Percentiles rank a stretch among this genome's conserved stretches.
phyloP scores from a whole-genome alignment of 495 filamentous ascomycete genomes.

The Letharia columbiana region DNA sequence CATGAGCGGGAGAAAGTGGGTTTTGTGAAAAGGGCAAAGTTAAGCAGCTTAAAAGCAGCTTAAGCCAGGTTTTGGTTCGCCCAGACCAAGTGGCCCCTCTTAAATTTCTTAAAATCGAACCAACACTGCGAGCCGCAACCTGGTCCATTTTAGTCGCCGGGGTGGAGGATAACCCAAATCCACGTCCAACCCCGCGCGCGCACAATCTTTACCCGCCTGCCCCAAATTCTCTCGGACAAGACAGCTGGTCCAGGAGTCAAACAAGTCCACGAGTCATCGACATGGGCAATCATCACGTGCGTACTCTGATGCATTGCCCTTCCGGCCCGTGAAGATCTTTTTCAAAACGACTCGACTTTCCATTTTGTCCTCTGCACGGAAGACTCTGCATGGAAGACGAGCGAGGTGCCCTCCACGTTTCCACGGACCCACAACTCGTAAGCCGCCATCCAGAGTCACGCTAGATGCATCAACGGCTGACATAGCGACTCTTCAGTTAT shows the following conservation, averaged over 20 bases:
- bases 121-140: conserved; percentile 25
- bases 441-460: not conserved
- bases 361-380: not conserved
- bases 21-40: conserved; percentile 14
- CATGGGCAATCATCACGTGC: not conserved
- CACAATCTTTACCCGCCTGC: not conserved
- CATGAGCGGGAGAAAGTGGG: conserved; percentile 26
- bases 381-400: not conserved
- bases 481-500: conserved; percentile 5
- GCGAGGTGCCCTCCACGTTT: conserved; percentile 6
- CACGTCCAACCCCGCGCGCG: conserved; percentile 26
- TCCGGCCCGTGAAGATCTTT: not conserved
- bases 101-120: not conserved
- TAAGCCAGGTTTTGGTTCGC: not conserved
- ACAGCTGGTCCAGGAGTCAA: not conserved
- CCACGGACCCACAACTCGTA: conserved; percentile 8
- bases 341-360: not conserved
- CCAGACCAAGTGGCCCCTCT: not conserved
- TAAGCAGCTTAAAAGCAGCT: conserved; percentile 1
- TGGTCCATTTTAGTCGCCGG: conserved; percentile 25
- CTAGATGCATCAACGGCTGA: not conserved
- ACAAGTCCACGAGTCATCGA: not conserved
- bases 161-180: conserved; percentile 17
- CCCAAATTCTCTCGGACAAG: not conserved
- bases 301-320: not conserved